These are phyloP conservation scores for Globisporangium cylindrosporum DNA, from an alignment of 352 stramenopile genomes.

Conservation along the genomic window DNA sequence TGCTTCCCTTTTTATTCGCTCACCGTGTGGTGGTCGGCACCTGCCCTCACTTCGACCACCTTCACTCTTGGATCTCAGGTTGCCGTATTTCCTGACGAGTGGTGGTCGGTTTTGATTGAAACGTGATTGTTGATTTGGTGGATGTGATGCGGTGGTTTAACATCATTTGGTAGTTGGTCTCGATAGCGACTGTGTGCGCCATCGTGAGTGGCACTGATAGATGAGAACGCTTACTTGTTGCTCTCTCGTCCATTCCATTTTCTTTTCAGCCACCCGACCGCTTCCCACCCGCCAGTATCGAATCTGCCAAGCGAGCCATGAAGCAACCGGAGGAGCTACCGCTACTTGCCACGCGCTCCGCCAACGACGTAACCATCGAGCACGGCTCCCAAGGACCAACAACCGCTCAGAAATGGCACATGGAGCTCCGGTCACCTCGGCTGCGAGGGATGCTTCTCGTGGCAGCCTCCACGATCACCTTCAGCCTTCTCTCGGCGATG, in stretches of 20 bases:
- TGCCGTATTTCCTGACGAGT: not conserved
- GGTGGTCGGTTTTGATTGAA: not conserved
- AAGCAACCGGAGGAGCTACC: conserved; percentile 40
- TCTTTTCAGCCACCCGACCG: not conserved
- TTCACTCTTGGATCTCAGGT: not conserved
- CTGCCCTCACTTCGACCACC: not conserved
- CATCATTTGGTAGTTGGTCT: not conserved
- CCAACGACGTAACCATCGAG: conserved; percentile 4
- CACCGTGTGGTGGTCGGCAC: not conserved
- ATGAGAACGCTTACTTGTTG: not conserved
- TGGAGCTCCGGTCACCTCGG: conserved; percentile 8
- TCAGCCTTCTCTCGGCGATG: conserved; percentile 54
- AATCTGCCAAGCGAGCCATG: conserved; percentile 31
- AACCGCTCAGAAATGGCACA: conserved; percentile 12
- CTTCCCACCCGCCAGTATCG: not conserved
- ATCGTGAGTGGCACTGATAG: not conserved
- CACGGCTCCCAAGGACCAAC: not conserved
- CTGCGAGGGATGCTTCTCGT: conserved; percentile 39
- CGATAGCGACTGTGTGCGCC: not conserved
- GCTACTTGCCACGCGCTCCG: conserved; percentile 31
- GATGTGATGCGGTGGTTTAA: not conserved
- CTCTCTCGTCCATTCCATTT: not conserved
- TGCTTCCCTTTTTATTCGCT: not conserved
- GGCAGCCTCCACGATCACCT: conserved; percentile 46
- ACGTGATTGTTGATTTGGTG: not conserved